Base-by-base conservation (phyloP, 164 flowering plant genomes). In the Brasenia schreberi region DNA sequence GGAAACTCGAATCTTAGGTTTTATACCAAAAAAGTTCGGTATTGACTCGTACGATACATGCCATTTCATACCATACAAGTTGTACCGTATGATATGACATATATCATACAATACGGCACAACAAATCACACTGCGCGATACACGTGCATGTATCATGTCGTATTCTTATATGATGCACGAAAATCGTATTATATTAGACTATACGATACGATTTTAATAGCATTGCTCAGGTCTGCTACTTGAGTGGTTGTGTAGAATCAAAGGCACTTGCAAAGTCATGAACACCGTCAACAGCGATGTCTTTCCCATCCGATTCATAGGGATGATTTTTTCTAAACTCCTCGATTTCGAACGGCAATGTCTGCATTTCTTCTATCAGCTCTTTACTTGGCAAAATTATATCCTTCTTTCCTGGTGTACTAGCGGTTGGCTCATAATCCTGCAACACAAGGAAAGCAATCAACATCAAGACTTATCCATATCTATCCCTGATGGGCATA, bases 351-450 rank as follows among this genome's bases (percentile, higher is more conserved):
- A 89, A 75, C 33, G 99, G 97, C 90, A 88, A 78, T 18, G 92
- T 77, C 18, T 86, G 73, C 3, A 95, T 82, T 1, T 90, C 83
- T 62, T 95, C 97, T 16, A 95, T 90, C 0, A 80, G 70, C 14
- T 76, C 85, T 68, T 87, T 87, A 59, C 82, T 90, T 0, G 99
- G 99, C 61, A 92, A 74, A 7, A 88, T 90, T 5, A 75, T 74
- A 66, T 90, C 97, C 53, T 72, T 59, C 72, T 84, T 78, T 10
- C 62, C 64, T 5, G 99, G 99, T 19, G 99, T 92, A 5, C 73
- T 72, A 16, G 97, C 96, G 67, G 76, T 95, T 42, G 89, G 87
- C 72, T 90, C 96, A 73, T 92, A 95, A 56, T 90, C 97, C 99
- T 95, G 4, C 19, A 18, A 61, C 5, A 3, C 39, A 33, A 33